Evolutionary conservation across 148 eudicot species (phyloP), one percentile per base, ranked within the genome.

Genomic region (Limonium bicolor): DNA sequence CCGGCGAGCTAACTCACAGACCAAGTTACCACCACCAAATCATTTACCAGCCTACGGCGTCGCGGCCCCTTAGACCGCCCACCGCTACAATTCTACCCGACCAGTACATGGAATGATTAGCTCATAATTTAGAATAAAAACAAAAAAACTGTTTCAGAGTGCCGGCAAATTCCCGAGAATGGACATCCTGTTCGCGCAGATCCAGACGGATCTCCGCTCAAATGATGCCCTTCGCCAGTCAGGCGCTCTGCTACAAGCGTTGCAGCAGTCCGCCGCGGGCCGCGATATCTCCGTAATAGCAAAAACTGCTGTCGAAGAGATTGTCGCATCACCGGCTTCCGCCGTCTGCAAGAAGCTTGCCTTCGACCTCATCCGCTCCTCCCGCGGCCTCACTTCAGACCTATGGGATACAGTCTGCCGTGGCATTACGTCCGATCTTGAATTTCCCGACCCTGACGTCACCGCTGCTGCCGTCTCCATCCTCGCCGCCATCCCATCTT

Each of bases 241-340:
- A 31, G 69, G 80, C 52, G 95, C 99, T 1, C 83, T 90, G 22
- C 76, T 90, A 24, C 95, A 80, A 59, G 83, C 97, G 25, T 85
- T 90, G 20, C 99, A 90, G 40, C 99, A 90, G 52, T 90, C 95
- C 49, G 99, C 99, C 59, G 95, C 95, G 26, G 99, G 99, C 23
- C 73, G 95, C 3, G 99, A 90, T 65, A 84, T 83, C 56, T 81
- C 99, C 55, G 43, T 70, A 45, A 57, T 90, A 30, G 85, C 99
- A 16, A 81, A 81, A 56, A 72, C 99, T 54, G 95, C 99, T 43
- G 99, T 84, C 4, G 95, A 80, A 22, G 99, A 90, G 63, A 90
- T 84, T 65, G 88, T 90, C 51, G 65, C 85, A 8, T 68, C 94
- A 27, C 99, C 93, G 0, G 74, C 99, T 39, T 90, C 99, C 41